A percentile compares a stretch with the other conserved stretches of the same genome.
Evolutionary conservation across 2,329 filamentous ascomycete genomes (phyloP).

Genomic region (Fusarium sp.): DNA sequence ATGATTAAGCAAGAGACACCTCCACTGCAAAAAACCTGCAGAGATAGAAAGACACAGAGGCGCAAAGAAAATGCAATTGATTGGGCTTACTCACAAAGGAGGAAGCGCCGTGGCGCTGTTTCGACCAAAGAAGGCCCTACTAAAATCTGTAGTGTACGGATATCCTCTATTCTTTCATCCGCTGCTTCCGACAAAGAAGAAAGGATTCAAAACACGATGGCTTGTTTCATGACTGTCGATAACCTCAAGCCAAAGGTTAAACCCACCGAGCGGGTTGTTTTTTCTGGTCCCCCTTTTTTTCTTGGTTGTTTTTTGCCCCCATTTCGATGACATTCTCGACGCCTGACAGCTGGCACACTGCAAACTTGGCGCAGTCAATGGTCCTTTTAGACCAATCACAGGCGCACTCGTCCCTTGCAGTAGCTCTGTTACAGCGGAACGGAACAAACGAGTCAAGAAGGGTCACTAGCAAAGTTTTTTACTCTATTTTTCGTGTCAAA

Average conservation of each 20-base stretch:
- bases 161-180: not conserved
- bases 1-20: not conserved
- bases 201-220: slow-evolving; percentile 22
- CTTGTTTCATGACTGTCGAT: slow-evolving; percentile 19
- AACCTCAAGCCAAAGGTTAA: not conserved
- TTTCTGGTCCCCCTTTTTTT: not conserved
- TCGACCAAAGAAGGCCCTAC: not conserved
- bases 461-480: not conserved
- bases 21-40: not conserved
- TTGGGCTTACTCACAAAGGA: slow-evolving; percentile 13
- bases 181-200: slow-evolving; percentile 20
- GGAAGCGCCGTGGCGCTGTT: slow-evolving; percentile 37
- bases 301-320: not conserved
- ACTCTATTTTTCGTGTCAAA: slow-evolving; percentile 1
- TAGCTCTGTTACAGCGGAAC: slow-evolving; percentile 24
- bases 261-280: not conserved
- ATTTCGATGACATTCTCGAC: slow-evolving; percentile 24
- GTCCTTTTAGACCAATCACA: slow-evolving; percentile 6
- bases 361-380: slow-evolving; percentile 5
- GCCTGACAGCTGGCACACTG: slow-evolving; percentile 19
- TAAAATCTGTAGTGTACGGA: not conserved
- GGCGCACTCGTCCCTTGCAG: slow-evolving; percentile 23
- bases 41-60: slow-evolving; percentile 3
- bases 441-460: slow-evolving; percentile 26
- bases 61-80: slow-evolving; percentile 2